Percentiles rank a stretch among this genome's conserved stretches.
Evolutionary conservation across 2,329 filamentous ascomycete species (phyloP).

Genomic region (Colletotrichum chlorophyti): DNA sequence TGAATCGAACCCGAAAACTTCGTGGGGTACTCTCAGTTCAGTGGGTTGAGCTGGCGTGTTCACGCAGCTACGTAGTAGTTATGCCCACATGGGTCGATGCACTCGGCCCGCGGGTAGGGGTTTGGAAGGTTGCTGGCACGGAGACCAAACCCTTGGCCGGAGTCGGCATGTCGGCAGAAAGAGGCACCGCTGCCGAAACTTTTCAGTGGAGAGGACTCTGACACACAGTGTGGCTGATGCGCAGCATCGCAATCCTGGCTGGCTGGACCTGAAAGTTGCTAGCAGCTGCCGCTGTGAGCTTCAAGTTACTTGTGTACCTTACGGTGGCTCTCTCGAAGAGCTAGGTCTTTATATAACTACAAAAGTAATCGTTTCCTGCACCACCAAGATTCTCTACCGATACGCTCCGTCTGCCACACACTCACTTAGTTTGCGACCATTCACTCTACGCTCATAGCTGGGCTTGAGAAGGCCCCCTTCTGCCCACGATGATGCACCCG

Average conservation of each 20-base stretch:
- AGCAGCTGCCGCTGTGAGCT: background rate
- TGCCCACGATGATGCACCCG: slow-evolving; percentile 75
- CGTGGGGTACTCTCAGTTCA: too few relatives aligned
- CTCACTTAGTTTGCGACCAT: background rate
- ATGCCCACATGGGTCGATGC: too few relatives aligned
- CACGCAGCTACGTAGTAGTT: too few relatives aligned
- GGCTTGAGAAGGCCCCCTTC: slow-evolving; percentile 2
- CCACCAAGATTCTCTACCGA: too few relatives aligned
- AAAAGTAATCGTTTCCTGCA: too few relatives aligned
- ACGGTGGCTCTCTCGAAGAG: too few relatives aligned
- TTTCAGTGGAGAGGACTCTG: slow-evolving; percentile 25
- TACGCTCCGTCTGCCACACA: background rate
- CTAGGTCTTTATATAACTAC: too few relatives aligned
- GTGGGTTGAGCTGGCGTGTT: too few relatives aligned
- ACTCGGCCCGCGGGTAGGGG: too few relatives aligned
- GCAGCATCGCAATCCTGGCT: background rate
- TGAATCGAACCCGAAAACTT: too few relatives aligned
- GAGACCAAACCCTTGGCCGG: too few relatives aligned
- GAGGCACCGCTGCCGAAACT: slow-evolving; percentile 36
- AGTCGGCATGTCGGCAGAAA: slow-evolving; percentile 36
- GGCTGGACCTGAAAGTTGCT: background rate
- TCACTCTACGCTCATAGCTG: background rate
- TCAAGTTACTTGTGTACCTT: background rate
- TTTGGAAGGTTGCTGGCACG: too few relatives aligned
- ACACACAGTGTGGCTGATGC: background rate